Evolutionary conservation across 2,329 filamentous ascomycete species (phyloP).

Genomic region (Zymoseptoria tritici): DNA sequence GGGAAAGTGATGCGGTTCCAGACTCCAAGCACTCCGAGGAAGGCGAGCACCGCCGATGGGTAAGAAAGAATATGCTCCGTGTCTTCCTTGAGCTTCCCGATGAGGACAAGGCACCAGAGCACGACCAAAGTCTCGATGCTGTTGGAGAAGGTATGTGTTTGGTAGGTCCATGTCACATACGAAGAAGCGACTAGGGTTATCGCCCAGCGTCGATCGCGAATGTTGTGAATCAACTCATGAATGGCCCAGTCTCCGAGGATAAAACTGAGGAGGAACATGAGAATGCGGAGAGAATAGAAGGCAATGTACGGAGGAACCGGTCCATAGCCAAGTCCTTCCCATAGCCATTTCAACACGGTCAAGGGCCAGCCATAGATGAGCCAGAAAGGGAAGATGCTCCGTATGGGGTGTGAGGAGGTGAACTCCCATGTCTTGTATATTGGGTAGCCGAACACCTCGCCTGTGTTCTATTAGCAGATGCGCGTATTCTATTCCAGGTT

Average conservation of each 20-base stretch:
- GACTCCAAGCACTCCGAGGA: conserved; percentile 74
- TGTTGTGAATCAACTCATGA: conserved; percentile 76
- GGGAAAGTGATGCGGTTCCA: conserved; percentile 98
- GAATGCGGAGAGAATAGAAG: conserved; percentile 78
- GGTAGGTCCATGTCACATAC: conserved; percentile 98
- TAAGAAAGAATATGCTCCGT: conserved; percentile 71
- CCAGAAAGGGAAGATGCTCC: conserved; percentile 95
- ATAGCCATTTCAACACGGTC: conserved; percentile 85
- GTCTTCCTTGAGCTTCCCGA: conserved; percentile 73
- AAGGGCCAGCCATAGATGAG: conserved; percentile 90
- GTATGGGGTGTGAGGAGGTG: conserved; percentile 76
- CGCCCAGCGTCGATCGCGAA: conserved; percentile 62
- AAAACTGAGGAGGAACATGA: conserved; percentile 94
- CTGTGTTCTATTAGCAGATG: conserved; percentile 40
- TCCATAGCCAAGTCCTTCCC: conserved; percentile 74
- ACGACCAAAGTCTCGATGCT: conserved; percentile 90
- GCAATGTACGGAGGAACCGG: conserved; percentile 76
- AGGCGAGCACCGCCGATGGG: conserved; percentile 69
- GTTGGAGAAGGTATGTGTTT: conserved; percentile 97
- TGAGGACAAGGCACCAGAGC: conserved; percentile 86
- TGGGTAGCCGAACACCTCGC: conserved; percentile 86
- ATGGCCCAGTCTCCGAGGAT: conserved; percentile 97
- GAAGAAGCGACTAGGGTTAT: conserved; percentile 85
- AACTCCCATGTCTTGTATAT: conserved; percentile 94
- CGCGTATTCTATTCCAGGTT: too few relatives aligned